These are phyloP conservation scores for Raphanus hybrid DNA, from an alignment of 441 rosid genomes.

Conservation along the genomic window DNA sequence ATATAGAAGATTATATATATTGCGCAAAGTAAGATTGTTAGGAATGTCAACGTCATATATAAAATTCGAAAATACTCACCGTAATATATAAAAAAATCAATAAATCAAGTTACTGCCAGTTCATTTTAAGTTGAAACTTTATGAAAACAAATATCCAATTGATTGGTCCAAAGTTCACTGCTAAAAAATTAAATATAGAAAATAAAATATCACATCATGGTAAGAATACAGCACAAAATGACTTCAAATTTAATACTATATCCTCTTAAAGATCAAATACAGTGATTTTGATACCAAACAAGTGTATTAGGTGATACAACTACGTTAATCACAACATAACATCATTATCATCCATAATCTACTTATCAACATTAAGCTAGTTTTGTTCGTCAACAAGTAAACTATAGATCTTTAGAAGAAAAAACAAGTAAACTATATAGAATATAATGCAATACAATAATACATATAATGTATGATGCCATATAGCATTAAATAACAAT, in stretches of 20 bases:
- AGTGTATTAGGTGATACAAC: constrained; percentile 8
- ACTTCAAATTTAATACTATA: background rate
- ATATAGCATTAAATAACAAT: background rate
- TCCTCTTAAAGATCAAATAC: background rate
- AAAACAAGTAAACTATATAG: constrained; percentile 1
- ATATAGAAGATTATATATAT: background rate
- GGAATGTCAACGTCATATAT: background rate
- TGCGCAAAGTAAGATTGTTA: background rate
- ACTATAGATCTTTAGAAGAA: background rate
- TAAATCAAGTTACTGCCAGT: background rate
- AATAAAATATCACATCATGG: background rate
- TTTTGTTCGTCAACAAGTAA: constrained; percentile 19
- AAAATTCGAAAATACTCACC: background rate
- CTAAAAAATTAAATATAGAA: background rate
- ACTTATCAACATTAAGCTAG: background rate
- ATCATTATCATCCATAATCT: constrained; percentile 18
- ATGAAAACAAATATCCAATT: constrained; percentile 7
- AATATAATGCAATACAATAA: background rate
- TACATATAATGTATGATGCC: background rate
- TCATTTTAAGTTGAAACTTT: background rate
- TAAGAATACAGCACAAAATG: background rate
- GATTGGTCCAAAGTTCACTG: background rate
- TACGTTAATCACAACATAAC: constrained; percentile 1
- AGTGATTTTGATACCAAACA: constrained; percentile 14
- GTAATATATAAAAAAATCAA: background rate